Base-by-base conservation (phyloP, 1,284 basidiomycete species). In the Rhodofomes roseus region DNA sequence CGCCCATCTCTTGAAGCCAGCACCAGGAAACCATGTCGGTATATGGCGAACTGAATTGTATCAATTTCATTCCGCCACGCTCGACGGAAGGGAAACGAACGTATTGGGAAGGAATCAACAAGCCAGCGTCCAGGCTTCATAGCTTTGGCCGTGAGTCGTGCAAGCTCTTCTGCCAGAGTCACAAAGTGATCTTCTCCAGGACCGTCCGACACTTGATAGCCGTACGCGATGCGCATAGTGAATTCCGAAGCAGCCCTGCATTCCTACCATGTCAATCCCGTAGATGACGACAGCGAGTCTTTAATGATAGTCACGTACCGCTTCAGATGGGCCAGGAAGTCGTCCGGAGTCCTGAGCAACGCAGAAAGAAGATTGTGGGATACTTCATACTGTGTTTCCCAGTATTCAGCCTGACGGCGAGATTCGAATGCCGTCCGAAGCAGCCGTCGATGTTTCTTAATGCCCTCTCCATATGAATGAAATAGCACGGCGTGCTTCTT, bases 41-140 rank as follows among this genome's bases (percentile, higher is more conserved):
- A 60, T 20, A 31, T 55, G 39, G 11, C 27, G n/a, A 1, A 60
- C 58, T 60, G 43, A 6, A 29, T 31, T 16, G 4, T n/a, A 12
- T 37, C 6, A 39, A 25, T 2, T 31, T 9, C 34, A 48, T n/a
- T n/a, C n/a, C n/a, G n/a, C n/a, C n/a, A n/a, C n/a, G n/a, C n/a
- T n/a, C 27, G 14, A 54, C 18, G 9, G 23, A 39, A 40, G 18
- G 8, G 20, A 2, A 7, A 40, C 57, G 31, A n/a, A 59, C 57
- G 52, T 20, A 16, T 29, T 20, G 62, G 61, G 44, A 63, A 63
- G 2, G 58, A 62, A 46, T 63, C 62, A 18, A 62, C 61, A 37
- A 63, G 58, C 62, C 61, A 63, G 16, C 61, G 25, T 22, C 62
- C 62, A 4, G 61, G 61, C 37, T 60, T 14, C 6, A 55, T 23